These are phyloP conservation scores for Pyricularia grisea DNA, from an alignment of 2,329 filamentous ascomycete genomes.

Conservation along the genomic window DNA sequence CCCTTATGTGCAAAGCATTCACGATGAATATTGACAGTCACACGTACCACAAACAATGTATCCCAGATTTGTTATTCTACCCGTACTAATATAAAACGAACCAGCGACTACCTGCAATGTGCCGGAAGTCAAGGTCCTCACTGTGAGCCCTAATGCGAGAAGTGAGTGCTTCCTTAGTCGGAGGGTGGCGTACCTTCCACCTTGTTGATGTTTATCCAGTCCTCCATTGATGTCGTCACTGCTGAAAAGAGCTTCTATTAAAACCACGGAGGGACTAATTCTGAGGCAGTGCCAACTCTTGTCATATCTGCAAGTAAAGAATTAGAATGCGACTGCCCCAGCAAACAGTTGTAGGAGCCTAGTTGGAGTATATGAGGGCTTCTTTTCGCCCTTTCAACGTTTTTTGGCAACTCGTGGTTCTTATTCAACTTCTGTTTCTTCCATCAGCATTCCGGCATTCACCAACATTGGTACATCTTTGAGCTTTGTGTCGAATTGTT, in stretches of 20 bases:
- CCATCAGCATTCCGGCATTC: background rate
- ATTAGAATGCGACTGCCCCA: background rate
- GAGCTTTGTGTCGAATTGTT: background rate
- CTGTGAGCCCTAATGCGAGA: background rate
- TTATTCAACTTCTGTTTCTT: background rate
- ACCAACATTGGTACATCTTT: background rate
- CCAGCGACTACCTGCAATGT: background rate
- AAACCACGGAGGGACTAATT: background rate
- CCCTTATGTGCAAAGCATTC: background rate
- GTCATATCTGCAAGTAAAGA: background rate
- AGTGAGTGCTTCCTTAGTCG: background rate
- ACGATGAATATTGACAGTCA: background rate
- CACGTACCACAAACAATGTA: background rate
- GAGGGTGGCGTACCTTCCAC: background rate
- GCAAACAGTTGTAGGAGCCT: background rate
- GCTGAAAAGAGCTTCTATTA: background rate
- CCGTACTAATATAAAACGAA: background rate
- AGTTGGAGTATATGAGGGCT: background rate
- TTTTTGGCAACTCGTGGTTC: background rate
- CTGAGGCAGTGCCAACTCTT: background rate
- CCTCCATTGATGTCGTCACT: background rate
- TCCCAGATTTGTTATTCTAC: background rate
- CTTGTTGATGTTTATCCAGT: background rate
- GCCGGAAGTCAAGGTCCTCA: background rate
- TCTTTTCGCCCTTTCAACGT: slow-evolving; percentile 6